Base-by-base conservation (phyloP, 2,329 filamentous ascomycete genomes). In the Exophiala lecanii-corni region DNA sequence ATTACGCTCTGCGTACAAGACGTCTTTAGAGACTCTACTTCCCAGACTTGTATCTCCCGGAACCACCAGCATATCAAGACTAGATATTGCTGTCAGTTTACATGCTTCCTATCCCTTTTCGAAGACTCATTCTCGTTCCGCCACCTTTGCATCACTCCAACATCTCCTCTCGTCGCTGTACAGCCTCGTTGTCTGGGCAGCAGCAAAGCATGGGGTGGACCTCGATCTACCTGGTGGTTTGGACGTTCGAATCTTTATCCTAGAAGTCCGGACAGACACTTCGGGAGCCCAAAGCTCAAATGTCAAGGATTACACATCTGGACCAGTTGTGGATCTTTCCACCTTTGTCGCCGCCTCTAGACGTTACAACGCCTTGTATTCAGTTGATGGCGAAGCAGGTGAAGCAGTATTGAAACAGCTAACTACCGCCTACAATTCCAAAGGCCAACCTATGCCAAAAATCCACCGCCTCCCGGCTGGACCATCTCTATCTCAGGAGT, bases 161-260 rank as follows among this genome's bases (percentile, higher is more conserved):
- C 72, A 75, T n/a, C 71, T 91, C 4, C 67, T 96, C 16, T 84
- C 85, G 2, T 77, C 78, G 18, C 61, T 94, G 17, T 97, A 97
- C 71, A 81, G 81, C 56, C 74, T 96, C 37, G 70, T 92, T 43
- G 83, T 83, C 23, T 69, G 81, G 34, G 71, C 87, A n/a, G 87
- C 84, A 50, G 78, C 81, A 9, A 73, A 79, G 52, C 69, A 78
- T 36, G 69, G 68, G 68, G 67, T 82, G 62, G 67, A 86, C 63
- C 61, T 86, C 65, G 71, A 77, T 69, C 78, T 79, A 25, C 74
- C 79, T 0, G 80, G 81, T 34, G 84, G 86, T 17, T 76, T 95
- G 12, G 88, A 96, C 64, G 74, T 79, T 1, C 79, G 88, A 3
- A 68, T 95, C 12, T 58, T 95, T 19, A 72, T 94, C 21, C 66